Evolutionary conservation across 805 yeast species (phyloP), one percentile per base, ranked within the genome.

Genomic region (Pichia phayaonensis): DNA sequence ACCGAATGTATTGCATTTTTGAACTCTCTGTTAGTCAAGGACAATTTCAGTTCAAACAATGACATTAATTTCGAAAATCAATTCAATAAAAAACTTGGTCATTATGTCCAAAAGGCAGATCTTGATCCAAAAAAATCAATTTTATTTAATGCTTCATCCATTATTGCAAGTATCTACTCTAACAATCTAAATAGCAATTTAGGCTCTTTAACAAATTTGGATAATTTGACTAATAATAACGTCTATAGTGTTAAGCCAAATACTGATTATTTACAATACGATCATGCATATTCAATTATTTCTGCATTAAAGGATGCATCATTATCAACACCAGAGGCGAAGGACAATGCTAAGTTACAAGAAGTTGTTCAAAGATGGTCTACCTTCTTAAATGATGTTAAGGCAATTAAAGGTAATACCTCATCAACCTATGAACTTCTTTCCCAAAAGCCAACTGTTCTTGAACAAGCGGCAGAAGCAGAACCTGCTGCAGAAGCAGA

Each of bases 1-100:
- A 49, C 58, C 3, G 66, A 65, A 46, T 56, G 61, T 2, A 49
- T 65, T 8, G 48, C 58, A 11, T 45, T 62, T n/a, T 38, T 64
- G 45, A 56, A 66, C 45, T 56, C 62, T 4, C 42, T 59, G 11
- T 56, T 61, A 46, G 48, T 60, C 8, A 48, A 51, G 21, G 41
- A 52, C 13, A 23, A 50, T 8, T 51, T 45, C 20, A 44, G 48
- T n/a, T 44, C 53, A 22, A 42, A 39, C 8, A 36, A 47, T 21
- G n/a, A 38, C 13, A 24, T 40, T 6, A 44, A 45, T 16, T 46
- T 56, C n/a, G 54, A 54, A 34, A 34, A 34, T 22, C 56, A 55
- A 54, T 55, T 58, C 22, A 36, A 46, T 31, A 43, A 46, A 15
- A 60, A 56, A 47, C 41, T 56, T 11, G 38, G 42, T 22, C 48